Evolutionary conservation across 116 monocot species (phyloP).

Genomic region (Iris pallida): DNA sequence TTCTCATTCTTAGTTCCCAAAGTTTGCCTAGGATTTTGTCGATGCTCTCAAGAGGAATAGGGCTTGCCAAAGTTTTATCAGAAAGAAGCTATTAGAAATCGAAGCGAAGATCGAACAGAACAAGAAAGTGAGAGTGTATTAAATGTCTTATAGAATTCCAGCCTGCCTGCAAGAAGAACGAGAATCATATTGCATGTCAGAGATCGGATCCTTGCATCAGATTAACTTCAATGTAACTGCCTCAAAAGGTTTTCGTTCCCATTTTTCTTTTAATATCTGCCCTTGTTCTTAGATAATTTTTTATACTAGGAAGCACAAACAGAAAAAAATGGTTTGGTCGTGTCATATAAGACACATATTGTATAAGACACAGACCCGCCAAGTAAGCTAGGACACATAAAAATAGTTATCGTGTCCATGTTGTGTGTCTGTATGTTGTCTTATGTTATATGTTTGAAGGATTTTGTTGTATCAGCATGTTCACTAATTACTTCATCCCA

Average conservation of each 20-base stretch:
- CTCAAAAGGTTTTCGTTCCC: not conserved
- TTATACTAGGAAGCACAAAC: no score
- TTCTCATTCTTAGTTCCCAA: slow-evolving; percentile 39
- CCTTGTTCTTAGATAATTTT: no score
- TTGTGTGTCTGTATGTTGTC: no score
- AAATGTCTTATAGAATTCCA: slow-evolving; percentile 87
- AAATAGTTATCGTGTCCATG: no score
- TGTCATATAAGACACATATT: no score
- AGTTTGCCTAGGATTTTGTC: slow-evolving; percentile 54
- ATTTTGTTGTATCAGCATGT: no score
- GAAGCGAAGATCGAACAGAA: slow-evolving; percentile 84
- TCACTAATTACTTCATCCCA: no score
- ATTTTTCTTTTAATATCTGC: no score
- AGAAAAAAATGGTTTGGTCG: no score
- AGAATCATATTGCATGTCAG: slow-evolving; percentile 29
- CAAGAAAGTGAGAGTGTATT: slow-evolving; percentile 52
- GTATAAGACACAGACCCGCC: no score
- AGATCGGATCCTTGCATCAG: slow-evolving; percentile 69
- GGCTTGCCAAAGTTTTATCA: slow-evolving; percentile 68
- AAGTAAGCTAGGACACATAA: no score
- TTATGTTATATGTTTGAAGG: no score
- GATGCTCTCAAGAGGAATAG: slow-evolving; percentile 84
- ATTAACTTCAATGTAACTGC: slow-evolving; percentile 52
- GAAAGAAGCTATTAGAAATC: slow-evolving; percentile 75
- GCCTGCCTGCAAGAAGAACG: slow-evolving; percentile 38